Conservation (phyloP, 176 grass and related monocot species). For the Juncus inflexus region DNA sequence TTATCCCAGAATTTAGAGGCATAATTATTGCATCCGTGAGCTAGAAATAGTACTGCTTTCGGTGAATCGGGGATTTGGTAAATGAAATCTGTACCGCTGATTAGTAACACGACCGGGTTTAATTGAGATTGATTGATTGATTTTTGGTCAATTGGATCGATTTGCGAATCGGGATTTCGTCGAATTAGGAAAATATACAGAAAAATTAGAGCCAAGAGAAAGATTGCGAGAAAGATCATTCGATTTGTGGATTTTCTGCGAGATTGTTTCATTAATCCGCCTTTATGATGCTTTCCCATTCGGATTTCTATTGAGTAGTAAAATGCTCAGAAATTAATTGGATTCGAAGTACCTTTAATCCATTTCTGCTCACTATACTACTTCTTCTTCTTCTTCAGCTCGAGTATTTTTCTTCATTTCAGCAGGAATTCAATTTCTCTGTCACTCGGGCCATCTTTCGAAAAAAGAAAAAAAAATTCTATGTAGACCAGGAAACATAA, state of each 20-base stretch:
- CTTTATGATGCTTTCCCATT: neutral
- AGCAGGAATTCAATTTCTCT: too few relatives aligned
- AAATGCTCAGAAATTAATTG: neutral
- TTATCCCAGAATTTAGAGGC: conserved; percentile 65
- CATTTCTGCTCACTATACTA: neutral
- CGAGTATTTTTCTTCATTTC: too few relatives aligned
- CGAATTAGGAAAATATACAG: neutral
- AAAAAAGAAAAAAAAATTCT: too few relatives aligned
- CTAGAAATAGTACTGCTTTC: conserved; percentile 51
- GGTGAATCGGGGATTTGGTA: conserved; percentile 15
- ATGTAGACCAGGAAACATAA: too few relatives aligned
- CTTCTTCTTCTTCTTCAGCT: too few relatives aligned
- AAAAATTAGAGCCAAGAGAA: neutral
- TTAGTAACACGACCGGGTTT: neutral
- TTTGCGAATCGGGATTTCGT: conserved; percentile 12
- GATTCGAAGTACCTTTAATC: neutral
- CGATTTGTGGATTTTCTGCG: neutral
- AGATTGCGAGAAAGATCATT: conserved; percentile 5
- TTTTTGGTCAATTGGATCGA: neutral
- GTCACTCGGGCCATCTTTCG: too few relatives aligned
- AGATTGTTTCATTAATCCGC: neutral
- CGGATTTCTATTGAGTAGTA: neutral
- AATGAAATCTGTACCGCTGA: conserved; percentile 1
- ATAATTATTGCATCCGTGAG: conserved; percentile 60
- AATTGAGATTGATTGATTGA: neutral